These are phyloP conservation scores for Oleoguttula mirabilis DNA, from an alignment of 495 filamentous ascomycete genomes.

Conservation along the genomic window DNA sequence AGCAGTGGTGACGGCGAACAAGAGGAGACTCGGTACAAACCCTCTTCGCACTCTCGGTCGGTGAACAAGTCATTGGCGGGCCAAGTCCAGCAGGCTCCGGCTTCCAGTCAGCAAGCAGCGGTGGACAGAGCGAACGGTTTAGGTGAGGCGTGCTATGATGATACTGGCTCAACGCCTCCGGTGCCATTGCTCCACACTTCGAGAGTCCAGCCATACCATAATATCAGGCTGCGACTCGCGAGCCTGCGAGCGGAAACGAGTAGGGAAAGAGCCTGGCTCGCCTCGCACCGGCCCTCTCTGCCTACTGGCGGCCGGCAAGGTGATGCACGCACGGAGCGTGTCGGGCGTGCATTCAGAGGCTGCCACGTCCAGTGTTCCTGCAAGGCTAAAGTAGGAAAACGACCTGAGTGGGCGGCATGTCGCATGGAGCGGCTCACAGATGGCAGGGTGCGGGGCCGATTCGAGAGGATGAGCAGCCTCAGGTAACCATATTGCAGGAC, in stretches of 20 bases:
- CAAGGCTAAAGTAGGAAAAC: background rate
- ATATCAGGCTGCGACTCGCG: no score
- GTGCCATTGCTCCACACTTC: background rate
- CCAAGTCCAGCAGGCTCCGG: no score
- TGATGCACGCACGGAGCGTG: no score
- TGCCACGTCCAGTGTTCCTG: background rate
- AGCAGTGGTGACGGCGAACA: no score
- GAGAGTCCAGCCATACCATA: background rate
- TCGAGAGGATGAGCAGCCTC: no score
- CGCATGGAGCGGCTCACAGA: background rate
- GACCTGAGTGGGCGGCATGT: background rate
- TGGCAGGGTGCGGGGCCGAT: background rate
- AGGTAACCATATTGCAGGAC: no score
- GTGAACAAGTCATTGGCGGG: no score
- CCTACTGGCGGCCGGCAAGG: background rate
- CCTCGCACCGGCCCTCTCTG: background rate
- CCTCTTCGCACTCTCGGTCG: no score
- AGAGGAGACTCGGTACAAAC: no score
- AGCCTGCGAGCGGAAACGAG: no score
- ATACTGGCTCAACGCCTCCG: constrained; percentile 4
- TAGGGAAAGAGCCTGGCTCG: background rate
- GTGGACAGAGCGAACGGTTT: constrained; percentile 2
- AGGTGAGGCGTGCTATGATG: constrained; percentile 4
- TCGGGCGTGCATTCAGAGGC: no score
- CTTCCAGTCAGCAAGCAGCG: no score